phyloP scores from a whole-genome alignment of 2,329 filamentous ascomycete species.

The Davidsoniella australis region DNA sequence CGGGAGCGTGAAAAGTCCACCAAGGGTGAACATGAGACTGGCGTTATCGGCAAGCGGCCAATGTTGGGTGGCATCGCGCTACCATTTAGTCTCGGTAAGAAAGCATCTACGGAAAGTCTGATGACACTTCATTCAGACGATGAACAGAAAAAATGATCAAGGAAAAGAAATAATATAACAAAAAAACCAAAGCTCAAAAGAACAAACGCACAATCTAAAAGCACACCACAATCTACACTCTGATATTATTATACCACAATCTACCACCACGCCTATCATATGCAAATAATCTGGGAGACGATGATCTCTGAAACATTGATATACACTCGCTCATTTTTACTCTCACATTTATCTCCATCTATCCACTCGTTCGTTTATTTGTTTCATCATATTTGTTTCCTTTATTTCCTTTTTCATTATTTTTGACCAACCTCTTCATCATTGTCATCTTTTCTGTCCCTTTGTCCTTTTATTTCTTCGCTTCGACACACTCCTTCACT shows the following conservation, averaged over 20 bases:
- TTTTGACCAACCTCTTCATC: not conserved
- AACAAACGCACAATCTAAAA: no score
- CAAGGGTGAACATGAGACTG: conserved; percentile 28
- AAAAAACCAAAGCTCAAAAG: not conserved
- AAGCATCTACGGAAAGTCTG: conserved; percentile 53
- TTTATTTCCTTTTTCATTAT: not conserved
- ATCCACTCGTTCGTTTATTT: not conserved
- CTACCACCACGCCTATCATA: no score
- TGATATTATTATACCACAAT: no score
- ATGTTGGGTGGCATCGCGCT: conserved; percentile 53
- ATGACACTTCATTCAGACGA: conserved; percentile 39
- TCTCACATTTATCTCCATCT: not conserved
- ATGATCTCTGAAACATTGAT: no score
- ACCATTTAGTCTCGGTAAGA: conserved; percentile 51
- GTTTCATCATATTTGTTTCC: not conserved
- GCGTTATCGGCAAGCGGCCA: conserved; percentile 43
- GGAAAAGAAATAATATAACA: conserved; percentile 3
- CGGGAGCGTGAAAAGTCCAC: conserved; percentile 15
- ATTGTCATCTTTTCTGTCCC: no score
- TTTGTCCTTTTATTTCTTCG: not conserved
- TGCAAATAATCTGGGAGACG: no score
- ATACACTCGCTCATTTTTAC: not conserved
- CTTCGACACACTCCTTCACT: not conserved
- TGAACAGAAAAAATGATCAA: conserved; percentile 14
- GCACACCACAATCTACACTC: no score